Conservation (phyloP, 768 basidiomycete genomes). For the Amanita inopinata region DNA sequence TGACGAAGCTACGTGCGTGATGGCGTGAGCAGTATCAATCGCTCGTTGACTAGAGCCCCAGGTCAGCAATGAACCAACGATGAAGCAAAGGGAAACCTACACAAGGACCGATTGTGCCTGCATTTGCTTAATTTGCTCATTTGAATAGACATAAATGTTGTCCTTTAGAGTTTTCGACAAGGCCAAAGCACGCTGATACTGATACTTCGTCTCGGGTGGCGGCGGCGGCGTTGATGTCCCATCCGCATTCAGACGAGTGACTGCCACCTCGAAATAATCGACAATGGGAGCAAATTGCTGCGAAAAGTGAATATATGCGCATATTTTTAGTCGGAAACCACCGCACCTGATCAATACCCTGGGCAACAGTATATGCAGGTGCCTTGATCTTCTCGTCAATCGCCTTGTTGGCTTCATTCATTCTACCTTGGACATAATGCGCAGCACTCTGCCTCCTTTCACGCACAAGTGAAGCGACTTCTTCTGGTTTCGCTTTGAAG, state of each 20-base stretch:
- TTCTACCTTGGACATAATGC: constrained; percentile 27
- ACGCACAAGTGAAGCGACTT: constrained; percentile 52
- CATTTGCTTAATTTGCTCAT: constrained; percentile 63
- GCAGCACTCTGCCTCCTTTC: constrained; percentile 46
- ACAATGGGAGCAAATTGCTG: constrained; percentile 70
- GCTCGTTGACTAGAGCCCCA: constrained; percentile 48
- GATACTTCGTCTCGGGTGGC: constrained; percentile 50
- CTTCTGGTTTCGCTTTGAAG: constrained; percentile 66
- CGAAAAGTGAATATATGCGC: constrained; percentile 8
- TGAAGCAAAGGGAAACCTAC: constrained; percentile 27
- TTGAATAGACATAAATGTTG: constrained; percentile 54
- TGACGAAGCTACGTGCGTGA: constrained; percentile 50
- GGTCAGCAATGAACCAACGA: constrained; percentile 7
- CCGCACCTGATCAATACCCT: constrained; percentile 64
- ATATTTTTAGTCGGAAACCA: constrained; percentile 11
- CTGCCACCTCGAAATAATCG: constrained; percentile 55
- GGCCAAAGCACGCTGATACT: constrained; percentile 65
- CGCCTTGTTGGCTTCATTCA: constrained; percentile 41
- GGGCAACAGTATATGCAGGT: constrained; percentile 52
- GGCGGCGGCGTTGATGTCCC: constrained; percentile 34
- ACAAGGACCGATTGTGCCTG: constrained; percentile 56
- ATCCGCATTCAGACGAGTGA: constrained; percentile 37
- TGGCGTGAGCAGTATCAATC: constrained; percentile 52
- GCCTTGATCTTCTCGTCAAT: constrained; percentile 57
- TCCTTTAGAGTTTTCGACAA: constrained; percentile 58